Evolutionary conservation across 2,329 filamentous ascomycete species (phyloP).

Genomic region (Pseudogymnoascus sp.): DNA sequence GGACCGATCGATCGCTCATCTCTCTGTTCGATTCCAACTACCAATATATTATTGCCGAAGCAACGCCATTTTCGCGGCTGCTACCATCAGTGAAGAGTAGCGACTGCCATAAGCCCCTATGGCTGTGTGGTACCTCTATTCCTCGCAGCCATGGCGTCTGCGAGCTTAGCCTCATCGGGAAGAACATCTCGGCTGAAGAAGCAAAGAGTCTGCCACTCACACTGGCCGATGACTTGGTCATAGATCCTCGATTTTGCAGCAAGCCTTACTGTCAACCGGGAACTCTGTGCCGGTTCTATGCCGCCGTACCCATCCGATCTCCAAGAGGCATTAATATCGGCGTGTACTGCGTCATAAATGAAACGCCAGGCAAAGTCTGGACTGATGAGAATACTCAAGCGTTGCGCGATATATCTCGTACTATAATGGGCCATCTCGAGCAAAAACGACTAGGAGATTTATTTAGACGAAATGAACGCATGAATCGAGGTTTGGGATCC

Average conservation of each 20-base stretch:
- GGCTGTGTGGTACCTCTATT: neutral
- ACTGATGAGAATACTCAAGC: neutral
- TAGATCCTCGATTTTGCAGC: neutral
- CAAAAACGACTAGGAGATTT: constrained; percentile 45
- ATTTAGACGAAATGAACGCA: constrained; percentile 46
- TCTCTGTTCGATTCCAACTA: neutral
- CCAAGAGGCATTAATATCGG: constrained; percentile 23
- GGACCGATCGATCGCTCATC: constrained; percentile 5
- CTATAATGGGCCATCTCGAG: constrained; percentile 56
- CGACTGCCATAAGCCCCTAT: neutral
- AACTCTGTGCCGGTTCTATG: constrained; percentile 21
- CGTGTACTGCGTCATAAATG: constrained; percentile 22
- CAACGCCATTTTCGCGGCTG: neutral
- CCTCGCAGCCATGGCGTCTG: constrained; percentile 3
- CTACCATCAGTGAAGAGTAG: neutral
- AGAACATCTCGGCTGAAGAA: neutral
- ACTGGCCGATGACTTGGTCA: neutral
- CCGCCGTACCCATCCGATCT: constrained; percentile 23
- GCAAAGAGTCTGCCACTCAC: neutral
- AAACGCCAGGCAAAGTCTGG: constrained; percentile 28
- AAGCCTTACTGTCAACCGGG: constrained; percentile 5
- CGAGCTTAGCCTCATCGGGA: neutral
- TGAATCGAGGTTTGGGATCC: constrained; percentile 45
- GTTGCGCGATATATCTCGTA: constrained; percentile 40
- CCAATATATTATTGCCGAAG: neutral